Evolutionary conservation across 257 asterid species (phyloP), one percentile per base, ranked within the genome.

Genomic region (Hygrophila difformis): DNA sequence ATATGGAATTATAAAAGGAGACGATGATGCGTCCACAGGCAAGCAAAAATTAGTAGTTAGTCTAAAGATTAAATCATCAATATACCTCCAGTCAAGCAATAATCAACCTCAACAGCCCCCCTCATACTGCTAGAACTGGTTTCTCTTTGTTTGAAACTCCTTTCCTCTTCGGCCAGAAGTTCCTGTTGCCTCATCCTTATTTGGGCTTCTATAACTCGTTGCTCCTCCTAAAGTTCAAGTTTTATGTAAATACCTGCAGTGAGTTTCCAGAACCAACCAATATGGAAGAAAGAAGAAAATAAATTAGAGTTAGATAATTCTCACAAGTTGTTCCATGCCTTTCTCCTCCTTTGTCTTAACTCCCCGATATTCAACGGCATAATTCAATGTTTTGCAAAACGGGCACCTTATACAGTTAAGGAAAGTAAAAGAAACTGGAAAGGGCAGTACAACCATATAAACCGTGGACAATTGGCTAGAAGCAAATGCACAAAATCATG

Each of bases 101-200:
- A 63, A 39, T 75, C 96, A 44, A 73, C 72, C 47, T 71, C 92
- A 21, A 66, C 60, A 36, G 79, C 75, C 53, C 72, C 74, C 62
- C 71, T 49, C 60, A 67, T 65, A 56, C 74, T 70, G 64, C 75
- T 65, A 36, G 87, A 70, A 53, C 75, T 68, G 37, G 65, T 44
- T 67, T 77, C 98, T 71, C 78, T 70, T 55, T 61, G 78, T 60
- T 74, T 82, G 50, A 62, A 51, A 39, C 68, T 61, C 62, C 72
- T 80, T 31, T 72, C 95, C 77, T 81, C 97, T 48, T 86, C 99
- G 45, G 86, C 96, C 63, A 62, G 87, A 65, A 82, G 70, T 63
- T 91, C 95, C 72, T 91, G 92, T 59, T 83, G 84, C 68, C 97
- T 83, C 78, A 91, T 82, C 77, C 99, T 76, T 68, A 91, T 82